Percentiles rank a stretch among this genome's conserved stretches.
These are phyloP conservation scores for Aspergillus candidus DNA, from an alignment of 2,329 filamentous ascomycete genomes.

Conservation along the genomic window DNA sequence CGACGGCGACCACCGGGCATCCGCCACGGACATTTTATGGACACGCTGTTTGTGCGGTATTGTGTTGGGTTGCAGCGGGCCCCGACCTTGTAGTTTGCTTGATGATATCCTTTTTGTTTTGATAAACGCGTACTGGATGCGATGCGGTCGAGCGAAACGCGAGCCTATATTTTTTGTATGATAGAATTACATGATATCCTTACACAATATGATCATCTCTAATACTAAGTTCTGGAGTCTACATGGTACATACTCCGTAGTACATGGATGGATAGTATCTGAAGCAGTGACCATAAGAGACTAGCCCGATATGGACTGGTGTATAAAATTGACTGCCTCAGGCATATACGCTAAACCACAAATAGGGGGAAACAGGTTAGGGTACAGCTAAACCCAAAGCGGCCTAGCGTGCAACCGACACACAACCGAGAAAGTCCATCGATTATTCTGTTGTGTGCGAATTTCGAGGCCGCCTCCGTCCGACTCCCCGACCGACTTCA, in stretches of 20 bases:
- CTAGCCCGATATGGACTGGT: no score
- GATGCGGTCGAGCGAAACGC: no score
- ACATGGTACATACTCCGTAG: no score
- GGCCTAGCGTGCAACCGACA: conserved; percentile 38
- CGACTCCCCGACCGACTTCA: conserved; percentile 19
- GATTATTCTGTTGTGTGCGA: conserved; percentile 29
- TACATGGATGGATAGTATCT: no score
- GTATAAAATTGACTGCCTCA: no score
- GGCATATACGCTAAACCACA: no score
- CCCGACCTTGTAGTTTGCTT: conserved; percentile 28
- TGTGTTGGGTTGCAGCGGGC: conserved; percentile 45
- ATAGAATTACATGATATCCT: no score
- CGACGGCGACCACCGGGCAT: conserved; percentile 72
- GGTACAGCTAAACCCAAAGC: conserved; percentile 37
- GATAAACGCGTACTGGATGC: not conserved
- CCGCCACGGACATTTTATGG: conserved; percentile 80
- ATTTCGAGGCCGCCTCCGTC: conserved; percentile 28
- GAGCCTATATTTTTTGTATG: no score
- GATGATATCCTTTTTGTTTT: conserved; percentile 12
- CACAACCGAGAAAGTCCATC: conserved; percentile 28
- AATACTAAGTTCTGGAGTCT: no score
- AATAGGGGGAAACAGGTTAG: conserved; percentile 18
- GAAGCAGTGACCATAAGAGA: no score
- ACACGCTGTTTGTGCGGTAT: conserved; percentile 76
- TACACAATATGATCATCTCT: no score